phyloP scores from a whole-genome alignment of 331 rosid species.

The Pyracantha coccinea region DNA sequence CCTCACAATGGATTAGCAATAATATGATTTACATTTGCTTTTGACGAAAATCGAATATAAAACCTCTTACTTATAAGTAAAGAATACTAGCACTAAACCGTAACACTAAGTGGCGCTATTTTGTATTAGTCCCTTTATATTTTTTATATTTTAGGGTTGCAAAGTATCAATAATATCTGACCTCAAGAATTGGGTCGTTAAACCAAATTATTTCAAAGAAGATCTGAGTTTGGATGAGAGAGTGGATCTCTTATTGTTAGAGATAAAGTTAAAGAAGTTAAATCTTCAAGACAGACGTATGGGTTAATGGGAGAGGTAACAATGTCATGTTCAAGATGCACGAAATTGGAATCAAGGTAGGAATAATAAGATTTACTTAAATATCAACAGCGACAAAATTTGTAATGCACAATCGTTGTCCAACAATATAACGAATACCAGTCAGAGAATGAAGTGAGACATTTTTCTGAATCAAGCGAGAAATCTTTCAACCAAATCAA shows the following conservation, averaged over 20 bases:
- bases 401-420: not conserved
- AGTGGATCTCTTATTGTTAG: too few species aligned
- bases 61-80: too few species aligned
- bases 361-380: not conserved
- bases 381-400: not conserved
- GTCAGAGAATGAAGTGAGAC: not conserved
- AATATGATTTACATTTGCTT: too few species aligned
- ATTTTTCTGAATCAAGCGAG: not conserved
- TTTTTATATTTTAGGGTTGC: not conserved
- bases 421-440: not conserved
- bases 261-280: too few species aligned
- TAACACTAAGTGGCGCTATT: too few species aligned
- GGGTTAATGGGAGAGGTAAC: too few species aligned
- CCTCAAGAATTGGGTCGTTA: not conserved
- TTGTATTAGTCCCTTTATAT: not conserved
- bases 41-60: too few species aligned
- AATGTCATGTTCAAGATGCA: too few species aligned
- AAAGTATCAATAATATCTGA: not conserved
- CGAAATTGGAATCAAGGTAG: not conserved
- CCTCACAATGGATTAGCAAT: rapidly evolving
- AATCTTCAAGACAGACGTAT: too few species aligned
- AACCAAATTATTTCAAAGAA: not conserved
- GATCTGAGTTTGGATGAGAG: too few species aligned
- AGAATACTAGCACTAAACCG: rapidly evolving
- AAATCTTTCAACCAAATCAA: too few species aligned